phyloP scores from a whole-genome alignment of 2,329 filamentous ascomycete genomes.

The Fusarium tanahbumbuense region DNA sequence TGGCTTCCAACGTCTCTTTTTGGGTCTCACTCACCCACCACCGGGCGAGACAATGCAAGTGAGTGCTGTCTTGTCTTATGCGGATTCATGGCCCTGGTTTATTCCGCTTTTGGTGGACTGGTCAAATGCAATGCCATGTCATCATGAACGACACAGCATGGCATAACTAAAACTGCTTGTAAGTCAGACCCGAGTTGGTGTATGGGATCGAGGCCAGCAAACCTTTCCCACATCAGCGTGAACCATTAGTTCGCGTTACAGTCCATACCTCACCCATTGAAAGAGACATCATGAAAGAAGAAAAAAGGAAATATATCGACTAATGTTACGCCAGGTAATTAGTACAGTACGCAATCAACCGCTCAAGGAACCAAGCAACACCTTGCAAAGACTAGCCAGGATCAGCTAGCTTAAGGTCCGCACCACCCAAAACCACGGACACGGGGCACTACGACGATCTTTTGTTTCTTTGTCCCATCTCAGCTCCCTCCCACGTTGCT shows the following conservation, averaged over 20 bases:
- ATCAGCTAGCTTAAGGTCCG: constrained; percentile 38
- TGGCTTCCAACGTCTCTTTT: constrained; percentile 28
- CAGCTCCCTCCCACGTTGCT: constrained; percentile 17
- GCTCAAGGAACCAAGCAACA: constrained; percentile 20
- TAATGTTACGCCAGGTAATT: constrained; percentile 22
- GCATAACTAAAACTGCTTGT: constrained; percentile 6
- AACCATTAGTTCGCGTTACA: constrained; percentile 10
- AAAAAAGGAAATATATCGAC: constrained; percentile 18
- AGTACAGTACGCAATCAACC: constrained; percentile 27
- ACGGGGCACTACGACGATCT: constrained; percentile 45
- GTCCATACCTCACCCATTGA: neutral
- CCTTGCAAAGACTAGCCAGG: constrained; percentile 40
- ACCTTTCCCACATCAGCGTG: constrained; percentile 4
- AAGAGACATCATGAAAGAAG: neutral
- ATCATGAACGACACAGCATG: constrained; percentile 23
- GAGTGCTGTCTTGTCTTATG: constrained; percentile 33
- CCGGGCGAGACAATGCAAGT: constrained; percentile 37
- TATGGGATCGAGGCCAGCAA: constrained; percentile 28
- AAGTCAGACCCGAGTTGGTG: constrained; percentile 7
- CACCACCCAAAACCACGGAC: constrained; percentile 47
- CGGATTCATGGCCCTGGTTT: constrained; percentile 11
- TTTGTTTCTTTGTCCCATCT: constrained; percentile 41
- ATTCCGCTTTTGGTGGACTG: constrained; percentile 15
- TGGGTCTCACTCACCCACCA: constrained; percentile 28
- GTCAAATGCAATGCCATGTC: constrained; percentile 38